Percentiles rank a stretch among this genome's conserved stretches.
Conservation (phyloP, 2,329 filamentous ascomycete species). For the Fusarium circinatum region DNA sequence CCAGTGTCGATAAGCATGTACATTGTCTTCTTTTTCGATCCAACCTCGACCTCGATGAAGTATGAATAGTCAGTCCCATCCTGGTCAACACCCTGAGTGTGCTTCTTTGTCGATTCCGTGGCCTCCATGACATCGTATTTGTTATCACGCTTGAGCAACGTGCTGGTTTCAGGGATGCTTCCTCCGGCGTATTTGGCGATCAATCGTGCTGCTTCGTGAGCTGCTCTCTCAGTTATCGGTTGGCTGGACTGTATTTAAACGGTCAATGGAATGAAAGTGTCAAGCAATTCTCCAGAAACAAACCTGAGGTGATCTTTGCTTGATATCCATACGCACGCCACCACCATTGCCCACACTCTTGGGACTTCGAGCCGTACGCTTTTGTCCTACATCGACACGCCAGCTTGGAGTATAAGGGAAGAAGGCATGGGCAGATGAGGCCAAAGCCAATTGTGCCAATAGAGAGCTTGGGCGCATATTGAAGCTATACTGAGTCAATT, state of each 20-base stretch:
- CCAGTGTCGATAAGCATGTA: constrained; percentile 75
- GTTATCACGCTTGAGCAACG: constrained; percentile 54
- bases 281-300: constrained; percentile 17
- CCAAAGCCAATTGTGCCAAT: constrained; percentile 59
- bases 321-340: constrained; percentile 54
- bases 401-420: constrained; percentile 56
- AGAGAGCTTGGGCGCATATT: constrained; percentile 55
- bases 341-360: constrained; percentile 31
- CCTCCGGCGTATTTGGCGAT: constrained; percentile 52
- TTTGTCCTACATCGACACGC: constrained; percentile 45
- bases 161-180: constrained; percentile 17
- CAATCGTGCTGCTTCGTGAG: constrained; percentile 52
- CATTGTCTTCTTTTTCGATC: constrained; percentile 63
- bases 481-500: constrained; percentile 22
- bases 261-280: constrained; percentile 13
- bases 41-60: constrained; percentile 67
- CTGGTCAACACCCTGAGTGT: constrained; percentile 68
- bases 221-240: constrained; percentile 50
- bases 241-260: constrained; percentile 45
- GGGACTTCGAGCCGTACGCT: constrained; percentile 36
- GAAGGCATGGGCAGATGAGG: constrained; percentile 59
- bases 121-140: constrained; percentile 60
- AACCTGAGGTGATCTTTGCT: constrained; percentile 51
- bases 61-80: constrained; percentile 75
- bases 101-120: constrained; percentile 54